These are phyloP conservation scores for Blastomyces parvus DNA, from an alignment of 2,329 filamentous ascomycete species.

Conservation along the genomic window DNA sequence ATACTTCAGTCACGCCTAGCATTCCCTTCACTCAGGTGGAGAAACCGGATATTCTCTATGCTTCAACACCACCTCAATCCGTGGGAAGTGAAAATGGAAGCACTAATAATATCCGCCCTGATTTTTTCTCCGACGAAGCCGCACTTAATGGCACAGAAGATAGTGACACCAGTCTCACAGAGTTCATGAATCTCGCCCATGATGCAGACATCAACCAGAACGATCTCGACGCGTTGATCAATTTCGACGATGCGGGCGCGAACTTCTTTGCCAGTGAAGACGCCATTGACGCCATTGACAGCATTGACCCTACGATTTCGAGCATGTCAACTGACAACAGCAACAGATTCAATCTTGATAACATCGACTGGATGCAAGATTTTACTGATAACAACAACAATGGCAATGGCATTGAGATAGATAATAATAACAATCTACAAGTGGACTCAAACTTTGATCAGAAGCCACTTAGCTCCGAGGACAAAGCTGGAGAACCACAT, in stretches of 20 bases:
- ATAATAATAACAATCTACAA: not conserved
- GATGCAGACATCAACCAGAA: conserved; percentile 38
- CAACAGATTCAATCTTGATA: conserved; percentile 17
- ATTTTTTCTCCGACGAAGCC: conserved; percentile 6
- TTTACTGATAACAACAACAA: conserved; percentile 2
- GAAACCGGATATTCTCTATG: conserved; percentile 24
- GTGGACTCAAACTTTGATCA: not conserved
- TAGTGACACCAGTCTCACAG: conserved; percentile 30
- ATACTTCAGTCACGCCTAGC: conserved; percentile 18
- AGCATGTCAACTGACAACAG: conserved; percentile 14
- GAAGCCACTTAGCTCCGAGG: not conserved
- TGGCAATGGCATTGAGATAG: not conserved
- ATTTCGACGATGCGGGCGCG: conserved; percentile 34
- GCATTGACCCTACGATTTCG: conserved; percentile 11
- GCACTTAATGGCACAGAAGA: not conserved
- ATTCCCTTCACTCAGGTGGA: conserved; percentile 15
- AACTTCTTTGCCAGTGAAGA: conserved; percentile 30
- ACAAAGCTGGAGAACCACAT: not conserved
- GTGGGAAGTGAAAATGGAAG: conserved; percentile 35
- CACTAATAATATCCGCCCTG: conserved; percentile 11
- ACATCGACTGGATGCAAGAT: conserved; percentile 15
- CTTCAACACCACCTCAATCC: conserved; percentile 35
- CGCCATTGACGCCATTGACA: conserved; percentile 10
- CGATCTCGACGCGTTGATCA: conserved; percentile 39
- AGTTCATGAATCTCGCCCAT: conserved; percentile 37